Evolutionary conservation across 192 early-diverging fungal genomes (phyloP).

Genomic region (Coemansia sp.): DNA sequence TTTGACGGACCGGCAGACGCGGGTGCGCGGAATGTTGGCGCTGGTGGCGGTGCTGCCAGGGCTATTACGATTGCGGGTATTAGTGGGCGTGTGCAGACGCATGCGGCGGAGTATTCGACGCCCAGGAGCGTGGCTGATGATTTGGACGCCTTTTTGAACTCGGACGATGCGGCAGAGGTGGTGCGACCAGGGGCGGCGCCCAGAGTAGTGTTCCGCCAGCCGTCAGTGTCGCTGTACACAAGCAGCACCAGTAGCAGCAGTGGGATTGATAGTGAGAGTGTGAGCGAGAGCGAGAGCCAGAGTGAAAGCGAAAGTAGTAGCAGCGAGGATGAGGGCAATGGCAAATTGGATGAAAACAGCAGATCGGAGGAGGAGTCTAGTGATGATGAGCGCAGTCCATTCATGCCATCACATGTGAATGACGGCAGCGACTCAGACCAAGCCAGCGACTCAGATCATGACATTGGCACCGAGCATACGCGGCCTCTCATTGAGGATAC

Average conservation of each 20-base stretch:
- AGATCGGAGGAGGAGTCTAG: background rate
- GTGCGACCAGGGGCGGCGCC: background rate
- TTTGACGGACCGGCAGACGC: too few relatives aligned
- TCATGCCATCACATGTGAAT: conserved; percentile 4
- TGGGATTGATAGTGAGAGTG: conserved; percentile 1
- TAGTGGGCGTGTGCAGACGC: conserved; percentile 32
- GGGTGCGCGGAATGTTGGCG: too few relatives aligned
- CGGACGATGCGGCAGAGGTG: conserved; percentile 9
- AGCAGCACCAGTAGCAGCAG: background rate
- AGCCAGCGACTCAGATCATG: background rate
- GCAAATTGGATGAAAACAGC: background rate
- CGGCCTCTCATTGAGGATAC: conserved; percentile 35
- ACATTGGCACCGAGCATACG: conserved; percentile 3
- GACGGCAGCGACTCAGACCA: too few relatives aligned
- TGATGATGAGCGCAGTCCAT: conserved; percentile 10
- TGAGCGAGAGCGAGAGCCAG: too few relatives aligned
- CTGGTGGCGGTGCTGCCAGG: conserved; percentile 3
- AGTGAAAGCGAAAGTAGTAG: too few relatives aligned
- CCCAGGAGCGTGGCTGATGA: conserved; percentile 38
- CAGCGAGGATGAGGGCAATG: too few relatives aligned
- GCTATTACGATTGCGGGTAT: conserved; percentile 44
- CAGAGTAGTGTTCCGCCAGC: conserved; percentile 23
- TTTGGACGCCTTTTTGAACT: conserved; percentile 49
- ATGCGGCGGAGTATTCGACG: conserved; percentile 31
- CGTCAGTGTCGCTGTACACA: conserved; percentile 14